These are phyloP conservation scores for Citropsis articulata DNA, from an alignment of 345 rosid genomes.

Conservation along the genomic window DNA sequence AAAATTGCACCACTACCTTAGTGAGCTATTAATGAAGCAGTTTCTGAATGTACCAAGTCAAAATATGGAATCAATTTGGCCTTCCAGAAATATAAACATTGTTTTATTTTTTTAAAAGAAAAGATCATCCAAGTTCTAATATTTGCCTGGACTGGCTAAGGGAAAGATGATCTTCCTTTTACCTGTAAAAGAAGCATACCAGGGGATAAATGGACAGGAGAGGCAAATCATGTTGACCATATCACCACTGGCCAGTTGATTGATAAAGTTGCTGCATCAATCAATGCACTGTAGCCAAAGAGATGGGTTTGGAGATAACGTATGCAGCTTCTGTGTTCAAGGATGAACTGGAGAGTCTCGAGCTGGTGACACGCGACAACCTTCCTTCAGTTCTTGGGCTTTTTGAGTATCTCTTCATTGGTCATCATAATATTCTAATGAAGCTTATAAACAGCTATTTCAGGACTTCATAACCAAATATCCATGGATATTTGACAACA, in stretches of 20 bases:
- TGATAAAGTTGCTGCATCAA: constrained; percentile 33
- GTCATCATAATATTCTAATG: too few relatives aligned
- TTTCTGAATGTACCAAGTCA: constrained; percentile 37
- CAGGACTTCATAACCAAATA: too few relatives aligned
- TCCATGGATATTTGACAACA: too few relatives aligned
- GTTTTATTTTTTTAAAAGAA: background rate
- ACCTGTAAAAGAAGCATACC: constrained; percentile 48
- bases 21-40: constrained; percentile 32
- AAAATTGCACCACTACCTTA: constrained; percentile 37
- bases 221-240: constrained; percentile 5
- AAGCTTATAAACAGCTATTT: too few relatives aligned
- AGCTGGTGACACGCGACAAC: constrained; percentile 16
- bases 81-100: constrained; percentile 34
- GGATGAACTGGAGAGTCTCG: constrained; percentile 41
- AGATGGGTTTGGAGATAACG: constrained; percentile 37
- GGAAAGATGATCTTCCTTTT: background rate
- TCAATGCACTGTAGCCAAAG: background rate
- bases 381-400: too few relatives aligned
- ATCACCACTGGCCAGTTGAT: constrained; percentile 29
- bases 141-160: background rate
- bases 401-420: too few relatives aligned
- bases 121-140: background rate
- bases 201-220: constrained; percentile 40
- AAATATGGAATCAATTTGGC: constrained; percentile 47
- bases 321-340: constrained; percentile 29